phyloP scores from a whole-genome alignment of 352 stramenopile species.

The Globisporangium polare region DNA sequence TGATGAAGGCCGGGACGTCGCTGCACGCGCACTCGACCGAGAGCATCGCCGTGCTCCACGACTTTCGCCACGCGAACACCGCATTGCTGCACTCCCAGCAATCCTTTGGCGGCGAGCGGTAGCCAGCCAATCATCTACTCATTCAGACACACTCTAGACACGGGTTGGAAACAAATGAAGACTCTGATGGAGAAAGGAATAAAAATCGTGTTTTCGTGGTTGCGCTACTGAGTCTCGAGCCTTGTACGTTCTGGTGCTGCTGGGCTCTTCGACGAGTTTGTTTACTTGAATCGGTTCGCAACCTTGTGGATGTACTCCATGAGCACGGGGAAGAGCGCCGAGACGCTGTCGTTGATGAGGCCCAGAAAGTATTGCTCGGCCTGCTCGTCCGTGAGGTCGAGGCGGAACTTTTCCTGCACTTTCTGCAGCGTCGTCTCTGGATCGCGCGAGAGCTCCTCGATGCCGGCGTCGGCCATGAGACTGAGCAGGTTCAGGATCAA shows the following conservation, averaged over 20 bases:
- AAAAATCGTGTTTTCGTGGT: conserved; percentile 5
- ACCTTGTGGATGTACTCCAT: conserved; percentile 89
- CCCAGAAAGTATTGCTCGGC: conserved; percentile 96
- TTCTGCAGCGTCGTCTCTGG: conserved; percentile 82
- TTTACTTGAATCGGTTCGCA: conserved; percentile 60
- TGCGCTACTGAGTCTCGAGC: background rate
- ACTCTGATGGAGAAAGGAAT: conserved; percentile 5
- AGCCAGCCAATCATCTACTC: background rate
- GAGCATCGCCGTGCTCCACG: conserved; percentile 35
- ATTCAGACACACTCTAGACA: too few relatives aligned
- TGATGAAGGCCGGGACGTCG: conserved; percentile 1
- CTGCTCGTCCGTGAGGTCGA: conserved; percentile 97
- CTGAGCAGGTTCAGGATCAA: conserved; percentile 98
- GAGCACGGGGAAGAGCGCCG: conserved; percentile 86
- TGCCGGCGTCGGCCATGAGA: conserved; percentile 98
- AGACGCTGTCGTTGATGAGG: conserved; percentile 95
- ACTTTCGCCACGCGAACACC: conserved; percentile 47
- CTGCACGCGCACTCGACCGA: conserved; percentile 12
- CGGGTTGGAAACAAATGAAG: too few relatives aligned
- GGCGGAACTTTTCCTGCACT: conserved; percentile 95
- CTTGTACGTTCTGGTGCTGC: background rate
- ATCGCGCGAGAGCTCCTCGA: conserved; percentile 90
- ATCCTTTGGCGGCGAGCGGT: conserved; percentile 11
- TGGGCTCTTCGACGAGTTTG: background rate
- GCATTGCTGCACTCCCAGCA: conserved; percentile 37